Conservation (phyloP, 495 filamentous ascomycete species). For the Aspergillus taichungensis region DNA sequence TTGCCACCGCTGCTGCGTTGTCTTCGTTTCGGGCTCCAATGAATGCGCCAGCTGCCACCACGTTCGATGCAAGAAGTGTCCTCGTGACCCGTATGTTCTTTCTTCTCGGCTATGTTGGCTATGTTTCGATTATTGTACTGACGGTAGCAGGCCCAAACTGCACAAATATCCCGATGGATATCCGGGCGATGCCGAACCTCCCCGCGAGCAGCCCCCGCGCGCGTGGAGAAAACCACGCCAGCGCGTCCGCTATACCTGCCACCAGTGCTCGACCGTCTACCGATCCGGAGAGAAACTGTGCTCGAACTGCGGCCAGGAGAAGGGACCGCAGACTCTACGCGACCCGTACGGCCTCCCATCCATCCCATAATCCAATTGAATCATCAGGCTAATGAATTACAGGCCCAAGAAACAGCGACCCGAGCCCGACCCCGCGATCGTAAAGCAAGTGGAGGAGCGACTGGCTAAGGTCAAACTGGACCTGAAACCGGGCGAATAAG, state of each 20-base stretch:
- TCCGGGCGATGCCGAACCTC: conserved; percentile 55
- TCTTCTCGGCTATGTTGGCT: background rate
- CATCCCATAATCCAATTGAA: background rate
- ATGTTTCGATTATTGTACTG: background rate
- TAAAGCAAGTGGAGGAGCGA: conserved; percentile 50
- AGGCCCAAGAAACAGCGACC: conserved; percentile 51
- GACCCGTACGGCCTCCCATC: conserved; percentile 37
- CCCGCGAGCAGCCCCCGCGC: conserved; percentile 23
- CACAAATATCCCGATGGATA: conserved; percentile 71
- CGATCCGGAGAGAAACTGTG: conserved; percentile 41
- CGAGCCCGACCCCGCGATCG: conserved; percentile 55
- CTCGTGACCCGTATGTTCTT: conserved; percentile 65
- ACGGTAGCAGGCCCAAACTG: conserved; percentile 47
- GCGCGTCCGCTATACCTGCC: conserved; percentile 53
- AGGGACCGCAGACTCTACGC: conserved; percentile 37
- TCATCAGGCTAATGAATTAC: conserved; percentile 14
- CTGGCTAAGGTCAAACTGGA: conserved; percentile 38
- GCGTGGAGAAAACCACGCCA: conserved; percentile 36
- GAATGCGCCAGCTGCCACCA: conserved; percentile 67
- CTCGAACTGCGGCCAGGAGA: conserved; percentile 51
- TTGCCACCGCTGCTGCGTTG: conserved; percentile 65
- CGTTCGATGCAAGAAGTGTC: conserved; percentile 71
- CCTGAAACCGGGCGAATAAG: background rate
- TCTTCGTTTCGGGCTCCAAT: conserved; percentile 50
- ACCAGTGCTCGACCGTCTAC: conserved; percentile 52